A percentile compares a stretch with the other conserved stretches of the same genome.
phyloP scores from a whole-genome alignment of 2,329 filamentous ascomycete genomes.

The Paraconiothyrium brasiliense region DNA sequence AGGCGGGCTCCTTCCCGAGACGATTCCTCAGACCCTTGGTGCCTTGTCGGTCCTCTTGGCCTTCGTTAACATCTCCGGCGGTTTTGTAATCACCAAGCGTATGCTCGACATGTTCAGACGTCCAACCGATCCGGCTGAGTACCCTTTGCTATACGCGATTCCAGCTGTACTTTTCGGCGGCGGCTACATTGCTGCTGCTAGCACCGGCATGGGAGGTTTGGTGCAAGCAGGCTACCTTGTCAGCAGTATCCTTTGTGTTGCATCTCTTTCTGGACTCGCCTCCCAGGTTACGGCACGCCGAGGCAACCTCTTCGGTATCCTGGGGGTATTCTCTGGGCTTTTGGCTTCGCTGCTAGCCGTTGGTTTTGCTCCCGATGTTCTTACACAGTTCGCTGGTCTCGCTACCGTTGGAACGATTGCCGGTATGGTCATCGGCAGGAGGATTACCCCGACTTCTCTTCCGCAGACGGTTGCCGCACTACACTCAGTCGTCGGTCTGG shows the following conservation, averaged over 20 bases:
- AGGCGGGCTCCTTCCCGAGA: constrained; percentile 69
- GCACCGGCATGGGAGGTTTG: constrained; percentile 82
- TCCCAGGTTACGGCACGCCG: constrained; percentile 84
- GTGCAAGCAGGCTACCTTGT: constrained; percentile 89
- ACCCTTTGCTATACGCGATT: constrained; percentile 85
- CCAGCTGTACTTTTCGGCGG: constrained; percentile 81
- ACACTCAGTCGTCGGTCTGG: constrained; percentile 89
- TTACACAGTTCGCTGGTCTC: constrained; percentile 81
- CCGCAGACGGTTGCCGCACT: constrained; percentile 90
- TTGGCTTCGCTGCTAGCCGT: constrained; percentile 83
- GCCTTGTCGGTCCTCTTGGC: constrained; percentile 83
- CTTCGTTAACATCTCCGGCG: constrained; percentile 88
- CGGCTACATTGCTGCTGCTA: constrained; percentile 81
- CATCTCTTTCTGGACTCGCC: constrained; percentile 80
- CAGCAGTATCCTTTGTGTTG: constrained; percentile 83
- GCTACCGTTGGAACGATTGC: constrained; percentile 75
- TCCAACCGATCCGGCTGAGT: constrained; percentile 86
- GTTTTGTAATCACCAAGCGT: constrained; percentile 89
- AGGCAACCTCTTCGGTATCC: constrained; percentile 85
- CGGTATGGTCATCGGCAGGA: constrained; percentile 80
- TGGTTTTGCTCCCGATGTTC: constrained; percentile 79
- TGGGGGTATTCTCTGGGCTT: constrained; percentile 85
- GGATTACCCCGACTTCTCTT: constrained; percentile 87
- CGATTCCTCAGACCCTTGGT: constrained; percentile 79
- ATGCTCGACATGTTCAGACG: constrained; percentile 77